These are phyloP conservation scores for Nicotiana benthamiana DNA, from an alignment of 257 asterid species.

Conservation along the genomic window DNA sequence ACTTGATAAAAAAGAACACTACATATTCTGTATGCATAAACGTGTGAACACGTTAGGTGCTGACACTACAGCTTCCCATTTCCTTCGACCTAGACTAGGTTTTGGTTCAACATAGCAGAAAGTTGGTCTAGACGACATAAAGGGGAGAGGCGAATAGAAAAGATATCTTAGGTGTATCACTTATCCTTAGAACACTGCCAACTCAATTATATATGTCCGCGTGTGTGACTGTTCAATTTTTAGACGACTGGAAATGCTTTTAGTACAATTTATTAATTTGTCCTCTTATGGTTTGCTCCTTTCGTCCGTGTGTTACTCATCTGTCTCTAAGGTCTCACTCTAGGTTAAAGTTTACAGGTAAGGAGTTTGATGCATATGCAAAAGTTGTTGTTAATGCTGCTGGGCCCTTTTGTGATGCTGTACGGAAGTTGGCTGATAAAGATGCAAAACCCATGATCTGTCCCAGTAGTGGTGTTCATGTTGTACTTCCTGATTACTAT, in stretches of 20 bases:
- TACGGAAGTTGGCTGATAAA: conserved; percentile 72
- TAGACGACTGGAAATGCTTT: neutral
- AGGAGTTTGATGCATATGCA: conserved; percentile 87
- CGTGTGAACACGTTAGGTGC: neutral
- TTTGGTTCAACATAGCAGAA: neutral
- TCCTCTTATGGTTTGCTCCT: neutral
- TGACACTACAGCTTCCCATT: neutral
- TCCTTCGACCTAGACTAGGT: neutral
- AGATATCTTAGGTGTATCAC: neutral
- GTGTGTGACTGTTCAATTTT: neutral
- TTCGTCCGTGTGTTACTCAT: neutral
- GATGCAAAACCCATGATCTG: conserved; percentile 75
- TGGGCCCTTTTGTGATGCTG: conserved; percentile 96
- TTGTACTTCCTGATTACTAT: conserved; percentile 96
- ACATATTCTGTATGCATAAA: neutral
- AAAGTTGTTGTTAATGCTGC: conserved; percentile 90
- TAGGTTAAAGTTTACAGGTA: conserved; percentile 54
- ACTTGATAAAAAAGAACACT: too few relatives aligned
- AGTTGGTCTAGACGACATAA: neutral
- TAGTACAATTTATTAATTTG: neutral
- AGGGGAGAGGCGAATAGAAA: neutral
- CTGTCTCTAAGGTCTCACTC: conserved; percentile 18
- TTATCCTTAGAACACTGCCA: neutral
- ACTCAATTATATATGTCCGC: neutral
- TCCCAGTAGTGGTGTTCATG: conserved; percentile 97